A percentile compares a stretch with the other conserved stretches of the same genome.
Evolutionary conservation across 2,329 filamentous ascomycete genomes (phyloP).

Genomic region (Ophiosphaerella korrae): DNA sequence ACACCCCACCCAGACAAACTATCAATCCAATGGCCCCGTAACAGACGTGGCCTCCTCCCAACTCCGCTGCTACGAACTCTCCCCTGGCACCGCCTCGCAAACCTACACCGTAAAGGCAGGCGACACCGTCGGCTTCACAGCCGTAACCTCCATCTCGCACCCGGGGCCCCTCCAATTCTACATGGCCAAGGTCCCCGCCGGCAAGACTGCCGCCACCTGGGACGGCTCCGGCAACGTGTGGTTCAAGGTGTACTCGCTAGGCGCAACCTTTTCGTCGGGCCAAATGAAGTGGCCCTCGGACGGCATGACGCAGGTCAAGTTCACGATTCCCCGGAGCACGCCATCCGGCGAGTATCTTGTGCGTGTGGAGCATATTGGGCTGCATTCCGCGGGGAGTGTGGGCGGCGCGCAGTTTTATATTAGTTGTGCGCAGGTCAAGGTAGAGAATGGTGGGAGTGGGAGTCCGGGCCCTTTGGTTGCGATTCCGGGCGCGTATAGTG

Average conservation of each 20-base stretch:
- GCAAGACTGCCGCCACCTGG: slow-evolving; percentile 37
- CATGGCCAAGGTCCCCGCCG: slow-evolving; percentile 44
- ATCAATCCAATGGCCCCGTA: slow-evolving; percentile 43
- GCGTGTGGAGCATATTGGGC: slow-evolving; percentile 54
- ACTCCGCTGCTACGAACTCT: slow-evolving; percentile 36
- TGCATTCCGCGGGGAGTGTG: slow-evolving; percentile 45
- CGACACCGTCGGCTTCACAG: slow-evolving; percentile 39
- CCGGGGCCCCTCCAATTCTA: slow-evolving; percentile 46
- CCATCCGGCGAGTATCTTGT: slow-evolving; percentile 55
- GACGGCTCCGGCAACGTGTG: slow-evolving; percentile 43
- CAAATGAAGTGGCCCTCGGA: slow-evolving; percentile 6
- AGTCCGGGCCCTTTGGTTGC: slow-evolving; percentile 42
- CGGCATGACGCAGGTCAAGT: slow-evolving; percentile 29
- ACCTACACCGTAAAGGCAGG: slow-evolving; percentile 27
- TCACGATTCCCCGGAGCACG: slow-evolving; percentile 47
- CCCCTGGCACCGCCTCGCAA: slow-evolving; percentile 14
- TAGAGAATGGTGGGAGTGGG: slow-evolving; percentile 45
- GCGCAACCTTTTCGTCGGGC: slow-evolving; percentile 13
- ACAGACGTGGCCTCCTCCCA: slow-evolving; percentile 12
- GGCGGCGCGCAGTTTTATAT: slow-evolving; percentile 52
- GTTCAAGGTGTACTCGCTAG: slow-evolving; percentile 37
- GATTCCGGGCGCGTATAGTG: slow-evolving; percentile 48
- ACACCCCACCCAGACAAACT: slow-evolving; percentile 15
- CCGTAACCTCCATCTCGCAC: slow-evolving; percentile 31
- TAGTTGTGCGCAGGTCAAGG: slow-evolving; percentile 52